phyloP scores from a whole-genome alignment of 225 moss, liverwort and hornwort genomes.

The Bryum argenteum region DNA sequence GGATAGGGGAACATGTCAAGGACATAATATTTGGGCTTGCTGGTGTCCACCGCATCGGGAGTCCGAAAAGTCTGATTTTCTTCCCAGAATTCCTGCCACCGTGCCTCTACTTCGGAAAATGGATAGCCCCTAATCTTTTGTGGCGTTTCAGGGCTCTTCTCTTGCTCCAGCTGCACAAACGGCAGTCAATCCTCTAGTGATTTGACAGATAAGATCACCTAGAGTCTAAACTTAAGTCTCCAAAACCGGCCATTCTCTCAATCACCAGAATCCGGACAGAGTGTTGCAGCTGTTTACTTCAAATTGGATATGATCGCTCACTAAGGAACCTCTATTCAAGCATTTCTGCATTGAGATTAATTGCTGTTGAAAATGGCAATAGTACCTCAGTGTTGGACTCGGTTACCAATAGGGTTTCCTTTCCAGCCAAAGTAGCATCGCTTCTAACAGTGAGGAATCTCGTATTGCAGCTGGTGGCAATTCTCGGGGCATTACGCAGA shows the following conservation, averaged over 20 bases:
- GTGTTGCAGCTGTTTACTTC: too few relatives aligned
- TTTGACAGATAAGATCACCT: neutral
- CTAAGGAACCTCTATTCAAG: too few relatives aligned
- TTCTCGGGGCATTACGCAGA: slow-evolving; percentile 16
- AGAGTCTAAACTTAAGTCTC: too few relatives aligned
- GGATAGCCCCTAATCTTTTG: slow-evolving; percentile 71
- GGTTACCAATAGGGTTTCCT: slow-evolving; percentile 33
- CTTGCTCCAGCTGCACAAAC: slow-evolving; percentile 40
- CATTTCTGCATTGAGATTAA: neutral
- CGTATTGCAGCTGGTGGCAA: slow-evolving; percentile 31
- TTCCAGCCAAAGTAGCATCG: slow-evolving; percentile 43
- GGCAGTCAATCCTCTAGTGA: neutral
- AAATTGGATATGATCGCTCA: too few relatives aligned
- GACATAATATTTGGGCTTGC: slow-evolving; percentile 90
- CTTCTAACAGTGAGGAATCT: slow-evolving; percentile 25
- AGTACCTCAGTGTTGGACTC: slow-evolving; percentile 27
- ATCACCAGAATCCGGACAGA: too few relatives aligned
- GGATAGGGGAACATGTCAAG: slow-evolving; percentile 98
- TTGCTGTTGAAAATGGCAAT: neutral
- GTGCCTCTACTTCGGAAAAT: slow-evolving; percentile 79
- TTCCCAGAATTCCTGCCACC: slow-evolving; percentile 91
- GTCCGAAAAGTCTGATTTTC: slow-evolving; percentile 89
- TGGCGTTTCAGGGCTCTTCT: slow-evolving; percentile 34
- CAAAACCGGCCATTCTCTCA: too few relatives aligned
- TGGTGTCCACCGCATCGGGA: slow-evolving; percentile 71